These are phyloP conservation scores for Ophiostoma sp. DNA, from an alignment of 2,329 filamentous ascomycete species.

Conservation along the genomic window DNA sequence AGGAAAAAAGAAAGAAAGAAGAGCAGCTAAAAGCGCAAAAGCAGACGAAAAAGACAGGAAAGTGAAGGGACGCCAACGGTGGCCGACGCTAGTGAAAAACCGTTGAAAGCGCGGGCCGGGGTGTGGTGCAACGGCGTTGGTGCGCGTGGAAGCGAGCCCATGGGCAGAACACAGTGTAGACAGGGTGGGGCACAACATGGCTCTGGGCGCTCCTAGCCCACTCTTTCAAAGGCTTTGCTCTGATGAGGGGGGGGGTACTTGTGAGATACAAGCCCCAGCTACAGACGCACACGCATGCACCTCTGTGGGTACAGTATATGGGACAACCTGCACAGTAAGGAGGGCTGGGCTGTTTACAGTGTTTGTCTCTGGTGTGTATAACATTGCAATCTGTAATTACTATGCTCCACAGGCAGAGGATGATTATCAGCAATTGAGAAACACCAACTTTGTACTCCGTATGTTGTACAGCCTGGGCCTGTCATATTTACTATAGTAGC, in stretches of 20 bases:
- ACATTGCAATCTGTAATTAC: too few species aligned
- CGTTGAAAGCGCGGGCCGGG: slow-evolving; percentile 26
- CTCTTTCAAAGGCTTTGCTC: neutral
- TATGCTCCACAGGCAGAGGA: neutral
- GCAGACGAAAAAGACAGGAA: neutral
- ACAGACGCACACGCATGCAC: neutral
- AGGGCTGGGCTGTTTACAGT: neutral
- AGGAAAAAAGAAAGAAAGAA: neutral
- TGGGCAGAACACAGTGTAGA: slow-evolving; percentile 2
- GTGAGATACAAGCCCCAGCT: slow-evolving; percentile 6
- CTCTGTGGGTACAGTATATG: slow-evolving; percentile 3
- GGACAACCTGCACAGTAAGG: neutral
- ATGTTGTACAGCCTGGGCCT: neutral
- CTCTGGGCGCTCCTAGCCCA: neutral
- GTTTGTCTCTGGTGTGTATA: neutral
- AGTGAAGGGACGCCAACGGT: slow-evolving; percentile 8
- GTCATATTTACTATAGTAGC: too few species aligned
- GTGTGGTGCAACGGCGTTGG: slow-evolving; percentile 19
- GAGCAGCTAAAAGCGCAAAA: neutral
- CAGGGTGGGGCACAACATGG: neutral
- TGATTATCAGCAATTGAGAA: neutral
- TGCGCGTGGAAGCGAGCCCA: slow-evolving; percentile 18
- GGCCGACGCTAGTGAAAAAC: slow-evolving; percentile 24
- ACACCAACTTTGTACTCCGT: neutral
- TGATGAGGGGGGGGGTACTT: neutral